phyloP scores from a whole-genome alignment of 805 yeast genomes.

The Osmozyma mogii region DNA sequence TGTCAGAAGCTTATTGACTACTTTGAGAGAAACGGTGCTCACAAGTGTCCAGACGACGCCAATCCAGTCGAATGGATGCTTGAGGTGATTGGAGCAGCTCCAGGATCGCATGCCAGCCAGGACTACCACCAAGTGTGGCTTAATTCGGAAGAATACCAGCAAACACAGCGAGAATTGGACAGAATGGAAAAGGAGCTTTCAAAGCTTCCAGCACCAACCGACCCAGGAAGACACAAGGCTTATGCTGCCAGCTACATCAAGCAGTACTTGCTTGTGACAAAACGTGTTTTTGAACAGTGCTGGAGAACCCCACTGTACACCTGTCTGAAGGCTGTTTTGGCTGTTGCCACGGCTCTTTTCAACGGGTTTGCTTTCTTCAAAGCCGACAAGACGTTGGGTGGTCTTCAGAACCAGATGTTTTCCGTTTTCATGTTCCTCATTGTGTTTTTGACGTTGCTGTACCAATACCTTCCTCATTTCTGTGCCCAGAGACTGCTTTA shows the following conservation, averaged over 20 bases:
- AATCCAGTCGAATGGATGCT: constrained; percentile 72
- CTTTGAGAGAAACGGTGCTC: constrained; percentile 60
- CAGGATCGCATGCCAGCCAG: constrained; percentile 50
- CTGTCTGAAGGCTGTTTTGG: constrained; percentile 9
- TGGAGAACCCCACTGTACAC: constrained; percentile 25
- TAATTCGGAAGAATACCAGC: constrained; percentile 15
- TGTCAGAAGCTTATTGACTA: constrained; percentile 51
- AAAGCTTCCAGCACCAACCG: constrained; percentile 15
- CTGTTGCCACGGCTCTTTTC: constrained; percentile 8
- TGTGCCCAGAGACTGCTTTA: constrained; percentile 56
- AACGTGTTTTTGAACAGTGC: constrained; percentile 32
- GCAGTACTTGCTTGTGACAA: constrained; percentile 16
- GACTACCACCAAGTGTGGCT: constrained; percentile 65
- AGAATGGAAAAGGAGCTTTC: constrained; percentile 14
- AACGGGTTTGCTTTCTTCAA: constrained; percentile 12
- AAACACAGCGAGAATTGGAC: constrained; percentile 11
- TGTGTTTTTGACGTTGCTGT: constrained; percentile 47
- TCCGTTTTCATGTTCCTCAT: constrained; percentile 62
- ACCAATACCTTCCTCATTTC: constrained; percentile 52
- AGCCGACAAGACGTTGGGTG: constrained; percentile 15
- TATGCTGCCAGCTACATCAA: constrained; percentile 7
- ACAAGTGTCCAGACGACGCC: constrained; percentile 57
- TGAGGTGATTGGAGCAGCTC: constrained; percentile 75
- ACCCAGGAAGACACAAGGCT: constrained; percentile 13
- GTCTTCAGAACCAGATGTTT: constrained; percentile 62